Evolutionary conservation across 306 rosid species (phyloP), one percentile per base, ranked within the genome.

Genomic region (Vigna trinervia): DNA sequence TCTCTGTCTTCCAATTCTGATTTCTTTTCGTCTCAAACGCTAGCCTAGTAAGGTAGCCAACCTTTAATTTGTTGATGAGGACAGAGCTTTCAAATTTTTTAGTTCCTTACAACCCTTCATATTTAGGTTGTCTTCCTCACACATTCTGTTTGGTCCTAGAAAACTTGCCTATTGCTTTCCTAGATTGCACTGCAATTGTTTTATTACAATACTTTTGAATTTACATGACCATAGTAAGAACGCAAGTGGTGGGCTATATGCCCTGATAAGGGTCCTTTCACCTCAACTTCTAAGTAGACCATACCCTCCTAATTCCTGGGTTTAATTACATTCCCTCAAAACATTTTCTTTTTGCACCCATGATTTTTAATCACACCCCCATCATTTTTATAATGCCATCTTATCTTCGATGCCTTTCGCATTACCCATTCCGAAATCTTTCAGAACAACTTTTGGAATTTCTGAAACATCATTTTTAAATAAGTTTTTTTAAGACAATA

Each of bases 131-230:
- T 32, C 22, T 61, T 30, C 22, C 34, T 14, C 20, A 1, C 65
- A 59, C 30, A 64, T 64, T 63, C 28, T 10, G 50, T 39, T 62
- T 36, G 69, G 69, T n/a, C 69, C 26, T 34, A 36, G 12, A 10
- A 62, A 15, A 34, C 19, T 36, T n/a, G 5, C 45, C 26, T n/a
- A 8, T 36, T 9, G 69, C 13, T 36, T 64, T 64, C 69, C 19
- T 17, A n/a, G 13, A 36, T n/a, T 63, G 47, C 69, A 34, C 28
- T 36, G 28, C 14, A 7, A 38, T 15, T 63, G 8, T 63, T 36
- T 36, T 1, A 8, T 36, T 39, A 39, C 30, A 17, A 15, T 8
- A 17, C 8, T 64, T 38, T 39, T 64, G n/a, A 39, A 39, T 38
- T n/a, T 36, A 63, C 17, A 8, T 38, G 15, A 36, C 4, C 14